These are phyloP conservation scores for Tympanopsis confertula DNA, from an alignment of 2,329 filamentous ascomycete genomes.

Conservation along the genomic window DNA sequence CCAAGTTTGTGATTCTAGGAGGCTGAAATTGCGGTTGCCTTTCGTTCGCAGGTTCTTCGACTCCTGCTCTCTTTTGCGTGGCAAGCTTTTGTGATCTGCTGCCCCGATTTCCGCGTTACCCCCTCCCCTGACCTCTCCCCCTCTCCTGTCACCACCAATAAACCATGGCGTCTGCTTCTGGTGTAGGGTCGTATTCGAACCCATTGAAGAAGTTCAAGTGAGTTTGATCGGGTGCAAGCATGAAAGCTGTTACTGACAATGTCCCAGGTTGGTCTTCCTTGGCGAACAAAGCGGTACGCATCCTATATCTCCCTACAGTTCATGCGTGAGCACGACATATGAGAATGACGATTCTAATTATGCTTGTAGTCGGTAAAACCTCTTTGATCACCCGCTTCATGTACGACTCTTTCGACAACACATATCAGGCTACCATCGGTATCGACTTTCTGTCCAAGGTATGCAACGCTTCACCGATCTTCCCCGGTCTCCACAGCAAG, in stretches of 20 bases:
- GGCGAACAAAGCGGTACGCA: constrained; percentile 93
- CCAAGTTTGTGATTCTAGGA: no score
- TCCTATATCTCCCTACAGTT: no score
- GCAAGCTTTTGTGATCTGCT: no score
- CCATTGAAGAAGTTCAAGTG: constrained; percentile 99
- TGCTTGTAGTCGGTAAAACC: constrained; percentile 82
- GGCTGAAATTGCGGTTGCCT: no score
- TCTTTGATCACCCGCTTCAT: constrained; percentile 98
- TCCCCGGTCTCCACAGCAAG: background rate
- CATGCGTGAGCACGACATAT: no score
- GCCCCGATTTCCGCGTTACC: no score
- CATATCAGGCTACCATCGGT: constrained; percentile 97
- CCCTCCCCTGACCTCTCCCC: no score
- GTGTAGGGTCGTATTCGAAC: constrained; percentile 78
- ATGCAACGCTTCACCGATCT: constrained; percentile 11
- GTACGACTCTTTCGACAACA: constrained; percentile 99
- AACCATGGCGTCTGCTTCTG: background rate
- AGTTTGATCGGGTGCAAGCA: constrained; percentile 7
- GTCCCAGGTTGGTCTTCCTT: constrained; percentile 76
- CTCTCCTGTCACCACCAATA: no score
- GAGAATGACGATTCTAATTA: no score
- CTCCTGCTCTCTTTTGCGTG: no score
- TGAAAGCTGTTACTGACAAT: constrained; percentile 7
- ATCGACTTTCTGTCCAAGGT: constrained; percentile 99
- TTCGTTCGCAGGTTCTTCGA: no score